A percentile compares a stretch with the other conserved stretches of the same genome.
These are phyloP conservation scores for Cruciata laevipes DNA, from an alignment of 257 asterid genomes.

Conservation along the genomic window DNA sequence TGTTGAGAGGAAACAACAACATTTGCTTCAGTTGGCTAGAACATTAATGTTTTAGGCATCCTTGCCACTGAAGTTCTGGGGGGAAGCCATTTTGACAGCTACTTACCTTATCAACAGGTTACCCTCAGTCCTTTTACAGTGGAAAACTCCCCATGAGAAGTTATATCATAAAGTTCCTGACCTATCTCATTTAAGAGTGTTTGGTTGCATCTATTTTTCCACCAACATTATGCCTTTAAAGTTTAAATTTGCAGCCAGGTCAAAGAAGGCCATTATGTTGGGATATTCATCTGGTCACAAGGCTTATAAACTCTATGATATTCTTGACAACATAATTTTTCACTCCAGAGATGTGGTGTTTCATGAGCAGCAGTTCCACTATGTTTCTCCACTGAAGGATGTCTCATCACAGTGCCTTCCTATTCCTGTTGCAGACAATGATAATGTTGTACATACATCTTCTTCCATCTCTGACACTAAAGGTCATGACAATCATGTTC, in stretches of 20 bases:
- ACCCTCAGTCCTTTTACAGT: background rate
- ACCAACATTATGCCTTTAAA: background rate
- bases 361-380: no score
- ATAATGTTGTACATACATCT: no score
- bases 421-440: no score
- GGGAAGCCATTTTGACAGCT: background rate
- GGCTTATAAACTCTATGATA: background rate
- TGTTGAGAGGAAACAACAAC: background rate
- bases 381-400: background rate
- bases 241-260: background rate
- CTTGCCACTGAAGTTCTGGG: background rate
- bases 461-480: no score
- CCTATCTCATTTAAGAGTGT: background rate
- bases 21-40: background rate
- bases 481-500: no score
- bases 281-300: background rate
- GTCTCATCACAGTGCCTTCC: no score
- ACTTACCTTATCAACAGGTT: background rate
- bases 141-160: background rate
- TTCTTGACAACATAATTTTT: background rate
- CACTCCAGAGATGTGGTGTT: background rate
- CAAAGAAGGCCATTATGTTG: background rate
- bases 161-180: background rate
- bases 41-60: background rate
- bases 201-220: background rate